A percentile compares a stretch with the other conserved stretches of the same genome.
phyloP scores from a whole-genome alignment of 495 filamentous ascomycete genomes.

The Daldinia vernicosa region DNA sequence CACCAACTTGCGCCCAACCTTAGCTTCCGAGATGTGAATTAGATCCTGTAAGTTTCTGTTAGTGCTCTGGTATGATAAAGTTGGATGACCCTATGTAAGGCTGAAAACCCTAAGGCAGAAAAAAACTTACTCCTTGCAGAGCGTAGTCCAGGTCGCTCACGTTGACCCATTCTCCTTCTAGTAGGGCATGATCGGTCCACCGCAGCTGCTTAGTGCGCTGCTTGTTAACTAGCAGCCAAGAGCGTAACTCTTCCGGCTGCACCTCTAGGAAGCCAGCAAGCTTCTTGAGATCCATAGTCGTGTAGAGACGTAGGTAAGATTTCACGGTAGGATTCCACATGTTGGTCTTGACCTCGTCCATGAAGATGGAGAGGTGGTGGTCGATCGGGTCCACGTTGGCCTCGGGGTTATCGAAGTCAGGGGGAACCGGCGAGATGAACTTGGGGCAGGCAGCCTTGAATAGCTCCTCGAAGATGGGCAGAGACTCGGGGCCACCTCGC shows the following conservation, averaged over 20 bases:
- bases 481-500: constrained; percentile 90
- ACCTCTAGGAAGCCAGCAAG: constrained; percentile 96
- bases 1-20: constrained; percentile 93
- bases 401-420: constrained; percentile 94
- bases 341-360: constrained; percentile 98
- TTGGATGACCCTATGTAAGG: constrained; percentile 21
- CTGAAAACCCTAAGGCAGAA: background rate
- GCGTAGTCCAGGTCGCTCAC: constrained; percentile 96
- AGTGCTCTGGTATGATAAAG: constrained; percentile 38
- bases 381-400: constrained; percentile 96
- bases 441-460: constrained; percentile 97
- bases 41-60: constrained; percentile 67
- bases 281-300: constrained; percentile 99
- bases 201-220: constrained; percentile 95
- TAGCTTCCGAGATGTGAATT: constrained; percentile 98
- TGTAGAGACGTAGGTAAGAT: constrained; percentile 98
- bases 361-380: constrained; percentile 96
- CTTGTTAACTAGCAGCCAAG: constrained; percentile 95
- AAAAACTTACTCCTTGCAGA: constrained; percentile 79
- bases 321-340: constrained; percentile 95
- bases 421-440: constrained; percentile 97
- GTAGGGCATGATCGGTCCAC: constrained; percentile 87
- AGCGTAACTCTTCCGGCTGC: constrained; percentile 87
- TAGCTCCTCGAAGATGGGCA: constrained; percentile 96
- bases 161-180: constrained; percentile 92